Evolutionary conservation across 2,329 filamentous ascomycete genomes (phyloP).

Genomic region (Xylariaceae sp.): DNA sequence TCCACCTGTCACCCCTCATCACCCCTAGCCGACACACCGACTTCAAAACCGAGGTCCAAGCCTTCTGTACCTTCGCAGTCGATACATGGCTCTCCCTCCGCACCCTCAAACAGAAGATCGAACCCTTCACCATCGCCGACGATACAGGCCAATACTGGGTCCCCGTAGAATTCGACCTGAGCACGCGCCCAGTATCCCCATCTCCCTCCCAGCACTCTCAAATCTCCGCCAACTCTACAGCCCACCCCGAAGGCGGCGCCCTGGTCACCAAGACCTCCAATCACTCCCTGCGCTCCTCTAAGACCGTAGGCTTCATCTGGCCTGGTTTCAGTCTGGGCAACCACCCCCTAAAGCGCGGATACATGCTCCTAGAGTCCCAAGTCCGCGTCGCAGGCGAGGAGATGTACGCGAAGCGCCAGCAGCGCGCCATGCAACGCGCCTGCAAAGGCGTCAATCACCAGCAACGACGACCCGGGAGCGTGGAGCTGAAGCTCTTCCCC

Average conservation of each 20-base stretch:
- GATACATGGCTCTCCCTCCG: constrained; percentile 9
- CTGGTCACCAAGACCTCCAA: constrained; percentile 8
- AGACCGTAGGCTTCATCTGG: constrained; percentile 11
- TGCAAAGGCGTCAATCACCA: background rate
- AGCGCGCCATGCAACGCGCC: constrained; percentile 6
- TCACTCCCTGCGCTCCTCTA: constrained; percentile 7
- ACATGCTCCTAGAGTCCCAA: constrained; percentile 16
- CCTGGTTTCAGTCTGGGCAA: constrained; percentile 13
- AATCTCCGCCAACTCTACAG: constrained; percentile 1
- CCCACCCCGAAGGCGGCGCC: background rate
- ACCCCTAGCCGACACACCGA: background rate
- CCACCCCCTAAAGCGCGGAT: constrained; percentile 13
- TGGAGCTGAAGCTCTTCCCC: too few relatives aligned
- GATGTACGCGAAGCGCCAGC: background rate
- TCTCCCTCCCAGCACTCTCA: background rate
- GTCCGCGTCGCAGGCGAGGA: constrained; percentile 5
- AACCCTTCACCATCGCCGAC: constrained; percentile 10
- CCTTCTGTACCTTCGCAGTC: constrained; percentile 5
- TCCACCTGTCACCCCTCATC: background rate
- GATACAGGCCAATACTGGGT: constrained; percentile 14
- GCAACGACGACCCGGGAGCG: too few relatives aligned
- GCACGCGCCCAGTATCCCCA: background rate
- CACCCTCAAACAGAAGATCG: constrained; percentile 11
- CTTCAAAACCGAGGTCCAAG: background rate
- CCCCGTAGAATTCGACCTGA: constrained; percentile 10